Percentiles rank a stretch among this genome's conserved stretches.
Evolutionary conservation across 1,284 basidiomycete genomes (phyloP).

Genomic region (Microbotryum violaceum): DNA sequence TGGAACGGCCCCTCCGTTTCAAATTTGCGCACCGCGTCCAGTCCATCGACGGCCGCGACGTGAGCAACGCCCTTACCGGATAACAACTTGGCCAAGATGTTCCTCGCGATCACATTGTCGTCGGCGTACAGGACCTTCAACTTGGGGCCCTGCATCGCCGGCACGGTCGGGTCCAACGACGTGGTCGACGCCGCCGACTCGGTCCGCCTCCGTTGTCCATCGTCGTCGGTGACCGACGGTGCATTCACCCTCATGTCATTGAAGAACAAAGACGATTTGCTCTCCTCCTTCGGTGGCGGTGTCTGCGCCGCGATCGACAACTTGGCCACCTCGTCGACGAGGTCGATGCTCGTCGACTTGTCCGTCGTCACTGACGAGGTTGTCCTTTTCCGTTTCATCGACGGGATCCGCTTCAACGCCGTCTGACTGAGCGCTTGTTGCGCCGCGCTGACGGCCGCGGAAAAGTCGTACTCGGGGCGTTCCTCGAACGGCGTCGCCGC

Average conservation of each 20-base stretch:
- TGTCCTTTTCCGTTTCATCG: background rate
- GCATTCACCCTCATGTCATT: background rate
- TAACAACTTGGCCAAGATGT: slow-evolving; percentile 11
- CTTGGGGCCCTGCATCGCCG: too few relatives aligned
- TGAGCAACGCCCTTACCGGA: slow-evolving; percentile 1
- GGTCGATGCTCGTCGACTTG: background rate
- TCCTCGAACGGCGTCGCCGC: background rate
- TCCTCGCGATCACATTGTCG: slow-evolving; percentile 23
- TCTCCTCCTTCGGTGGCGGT: background rate
- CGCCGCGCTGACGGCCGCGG: background rate
- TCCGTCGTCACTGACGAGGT: background rate
- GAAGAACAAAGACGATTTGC: background rate
- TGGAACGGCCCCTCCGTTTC: too few relatives aligned
- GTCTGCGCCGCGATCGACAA: slow-evolving; percentile 4
- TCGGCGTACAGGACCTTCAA: slow-evolving; percentile 22
- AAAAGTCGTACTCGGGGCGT: slow-evolving; percentile 3
- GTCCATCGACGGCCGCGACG: too few relatives aligned
- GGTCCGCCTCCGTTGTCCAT: background rate
- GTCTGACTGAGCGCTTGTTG: background rate
- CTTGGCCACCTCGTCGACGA: slow-evolving; percentile 22
- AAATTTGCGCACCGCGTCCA: too few relatives aligned
- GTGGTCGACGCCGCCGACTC: background rate
- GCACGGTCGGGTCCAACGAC: too few relatives aligned
- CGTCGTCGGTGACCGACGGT: background rate
- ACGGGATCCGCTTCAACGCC: background rate